Evolutionary conservation across 2,329 filamentous ascomycete genomes (phyloP).

Genomic region (Aureobasidium lini): DNA sequence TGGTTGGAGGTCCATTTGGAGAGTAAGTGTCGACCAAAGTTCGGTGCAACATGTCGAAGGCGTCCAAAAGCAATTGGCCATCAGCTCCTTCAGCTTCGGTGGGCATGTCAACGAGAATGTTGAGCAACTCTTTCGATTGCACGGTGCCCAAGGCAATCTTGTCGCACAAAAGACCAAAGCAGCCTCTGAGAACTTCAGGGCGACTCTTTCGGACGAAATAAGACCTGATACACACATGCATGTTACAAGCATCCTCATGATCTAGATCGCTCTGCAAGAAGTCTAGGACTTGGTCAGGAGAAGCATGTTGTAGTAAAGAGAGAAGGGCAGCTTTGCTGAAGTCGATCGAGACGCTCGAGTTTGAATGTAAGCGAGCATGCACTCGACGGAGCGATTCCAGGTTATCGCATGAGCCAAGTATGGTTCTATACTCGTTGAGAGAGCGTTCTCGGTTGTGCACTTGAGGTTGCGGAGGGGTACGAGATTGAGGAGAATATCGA

Average conservation of each 20-base stretch:
- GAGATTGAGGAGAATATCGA: not conserved
- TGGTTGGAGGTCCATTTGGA: not conserved
- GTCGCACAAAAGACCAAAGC: conserved; percentile 12
- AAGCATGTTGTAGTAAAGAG: not conserved
- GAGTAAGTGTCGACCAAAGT: not conserved
- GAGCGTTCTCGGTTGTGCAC: not conserved
- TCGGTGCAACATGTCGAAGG: not conserved
- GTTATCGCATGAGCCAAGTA: not conserved
- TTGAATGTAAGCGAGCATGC: not conserved
- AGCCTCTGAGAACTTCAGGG: not conserved
- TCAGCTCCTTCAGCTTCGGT: not conserved
- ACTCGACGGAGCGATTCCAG: not conserved
- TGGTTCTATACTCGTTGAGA: not conserved
- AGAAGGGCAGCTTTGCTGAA: conserved; percentile 6
- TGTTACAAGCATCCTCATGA: not conserved
- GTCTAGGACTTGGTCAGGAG: not conserved
- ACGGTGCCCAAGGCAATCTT: conserved; percentile 20
- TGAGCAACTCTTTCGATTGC: conserved; percentile 3
- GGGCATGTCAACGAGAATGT: not conserved
- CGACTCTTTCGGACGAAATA: not conserved
- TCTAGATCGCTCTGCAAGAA: conserved; percentile 13
- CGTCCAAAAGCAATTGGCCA: not conserved
- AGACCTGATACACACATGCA: not conserved
- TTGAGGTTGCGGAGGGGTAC: not conserved
- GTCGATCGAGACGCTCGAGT: not conserved